Conservation (phyloP, 2,329 filamentous ascomycete genomes). For the Nakataea oryzae region DNA sequence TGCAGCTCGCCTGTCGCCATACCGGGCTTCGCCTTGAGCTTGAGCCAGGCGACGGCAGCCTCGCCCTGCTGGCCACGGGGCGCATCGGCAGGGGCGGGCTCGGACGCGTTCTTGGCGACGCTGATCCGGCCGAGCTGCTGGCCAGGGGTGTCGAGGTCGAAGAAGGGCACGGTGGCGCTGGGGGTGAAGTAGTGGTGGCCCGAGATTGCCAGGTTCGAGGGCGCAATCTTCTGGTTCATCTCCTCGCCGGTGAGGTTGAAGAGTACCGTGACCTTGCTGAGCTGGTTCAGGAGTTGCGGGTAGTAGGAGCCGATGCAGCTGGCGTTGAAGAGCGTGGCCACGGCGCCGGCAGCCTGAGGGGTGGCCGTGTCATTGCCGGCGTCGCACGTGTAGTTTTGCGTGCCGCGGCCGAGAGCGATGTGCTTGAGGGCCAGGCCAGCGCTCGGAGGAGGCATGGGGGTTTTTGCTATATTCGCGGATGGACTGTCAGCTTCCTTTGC, state of each 20-base stretch:
- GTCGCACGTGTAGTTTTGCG: conserved; percentile 87
- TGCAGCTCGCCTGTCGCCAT: conserved; percentile 53
- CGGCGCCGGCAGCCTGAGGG: conserved; percentile 60
- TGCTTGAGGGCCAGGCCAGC: conserved; percentile 57
- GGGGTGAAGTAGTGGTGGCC: conserved; percentile 72
- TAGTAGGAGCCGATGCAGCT: conserved; percentile 66
- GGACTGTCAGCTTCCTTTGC: conserved; percentile 4
- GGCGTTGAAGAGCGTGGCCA: conserved; percentile 80
- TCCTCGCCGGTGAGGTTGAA: conserved; percentile 41
- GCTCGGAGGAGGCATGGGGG: conserved; percentile 36
- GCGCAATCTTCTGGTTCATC: conserved; percentile 29
- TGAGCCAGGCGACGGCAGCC: conserved; percentile 71
- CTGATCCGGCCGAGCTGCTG: conserved; percentile 48
- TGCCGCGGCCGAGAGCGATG: conserved; percentile 78
- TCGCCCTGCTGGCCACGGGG: conserved; percentile 50
- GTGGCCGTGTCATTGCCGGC: conserved; percentile 44
- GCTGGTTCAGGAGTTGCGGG: conserved; percentile 52
- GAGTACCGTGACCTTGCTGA: conserved; percentile 59
- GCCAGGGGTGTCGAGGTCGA: conserved; percentile 57
- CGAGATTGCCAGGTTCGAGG: conserved; percentile 52
- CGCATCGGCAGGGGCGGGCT: conserved; percentile 52
- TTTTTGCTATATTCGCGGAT: conserved; percentile 13
- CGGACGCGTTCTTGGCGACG: conserved; percentile 50
- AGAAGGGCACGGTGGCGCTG: conserved; percentile 61
- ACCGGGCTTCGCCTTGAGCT: conserved; percentile 45